Evolutionary conservation across 2,329 filamentous ascomycete species (phyloP), one percentile per base, ranked within the genome.

Genomic region (Botrytis medusae): DNA sequence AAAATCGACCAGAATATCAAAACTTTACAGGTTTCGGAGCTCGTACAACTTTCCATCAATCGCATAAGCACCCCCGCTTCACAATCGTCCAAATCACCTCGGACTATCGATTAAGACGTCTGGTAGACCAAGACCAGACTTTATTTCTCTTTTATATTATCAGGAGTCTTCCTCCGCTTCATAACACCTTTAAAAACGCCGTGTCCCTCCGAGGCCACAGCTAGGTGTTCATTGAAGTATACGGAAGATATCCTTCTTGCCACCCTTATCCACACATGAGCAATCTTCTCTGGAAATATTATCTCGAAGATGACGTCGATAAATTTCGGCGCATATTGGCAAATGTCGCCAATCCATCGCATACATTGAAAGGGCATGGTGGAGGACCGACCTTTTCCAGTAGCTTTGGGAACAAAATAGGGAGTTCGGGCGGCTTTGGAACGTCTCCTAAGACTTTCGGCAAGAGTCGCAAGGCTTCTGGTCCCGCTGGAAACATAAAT

Each of bases 221-320:
- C 93, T 92, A 97, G 94, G 93, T 91, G 92, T 75, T 72, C 20
- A 68, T 74, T 76, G 78, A 78, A 80, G 79, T 78, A 76, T 69
- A 63, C 61, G 77, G 79, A 75, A 79, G 77, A 77, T 81, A 81
- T 81, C 60, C 61, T 42, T 80, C 81, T 79, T 75, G 75, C 79
- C 76, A 78, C 76, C 76, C 25, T 76, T 80, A 78, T 79, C 83
- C 82, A 85, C 90, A 90, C 90, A 96, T 98, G 95, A 98, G 93
- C 91, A 92, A 94, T 86, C 89, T 92, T 89, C 90, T 99, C 83
- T 98, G 95, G 95, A 95, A 94, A 88, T 93, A 90, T 83, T 98
- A 95, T 83, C 92, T 97, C 87, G 92, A 98, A 90, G 93, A 98
- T 88, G 94, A 99, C 90, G 92, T 97, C 90, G 95, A 97, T 83